A percentile compares a stretch with the other conserved stretches of the same genome.
phyloP scores from a whole-genome alignment of 192 early-diverging fungal species.

The Gonapodya prolifera region DNA sequence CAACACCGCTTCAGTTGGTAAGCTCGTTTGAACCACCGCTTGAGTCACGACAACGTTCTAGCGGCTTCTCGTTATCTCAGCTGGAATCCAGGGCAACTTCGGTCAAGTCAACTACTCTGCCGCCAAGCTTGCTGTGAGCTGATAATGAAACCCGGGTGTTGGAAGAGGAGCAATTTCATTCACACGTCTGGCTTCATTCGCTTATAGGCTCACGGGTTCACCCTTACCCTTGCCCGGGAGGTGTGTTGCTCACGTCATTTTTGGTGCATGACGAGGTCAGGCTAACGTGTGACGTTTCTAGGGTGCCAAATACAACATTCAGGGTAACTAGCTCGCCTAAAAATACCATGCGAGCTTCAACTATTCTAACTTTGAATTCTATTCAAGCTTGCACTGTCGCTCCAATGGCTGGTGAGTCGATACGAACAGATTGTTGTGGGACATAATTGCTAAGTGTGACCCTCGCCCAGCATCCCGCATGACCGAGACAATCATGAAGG shows the following conservation, averaged over 20 bases:
- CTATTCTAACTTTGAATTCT: too few species aligned
- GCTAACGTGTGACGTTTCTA: neutral
- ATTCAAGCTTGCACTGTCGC: neutral
- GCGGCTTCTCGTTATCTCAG: constrained; percentile 83
- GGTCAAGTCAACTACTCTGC: constrained; percentile 12
- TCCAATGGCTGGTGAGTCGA: neutral
- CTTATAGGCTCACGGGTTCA: constrained; percentile 4
- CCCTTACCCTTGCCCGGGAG: constrained; percentile 9
- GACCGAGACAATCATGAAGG: neutral
- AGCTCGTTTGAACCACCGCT: too few species aligned
- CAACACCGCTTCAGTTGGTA: constrained; percentile 70
- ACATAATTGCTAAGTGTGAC: neutral
- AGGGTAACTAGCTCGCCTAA: neutral
- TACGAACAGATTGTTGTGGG: neutral
- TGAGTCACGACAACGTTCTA: constrained; percentile 92
- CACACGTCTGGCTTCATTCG: neutral
- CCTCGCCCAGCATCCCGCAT: neutral
- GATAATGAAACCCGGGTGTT: neutral
- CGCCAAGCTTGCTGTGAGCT: neutral
- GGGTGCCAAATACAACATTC: constrained; percentile 5
- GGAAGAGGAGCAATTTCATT: neutral
- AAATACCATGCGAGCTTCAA: too few species aligned
- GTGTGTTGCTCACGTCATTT: neutral
- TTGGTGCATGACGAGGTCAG: neutral
- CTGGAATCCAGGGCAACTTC: constrained; percentile 29